Percentiles rank a stretch among this genome's conserved stretches.
Conservation (phyloP, 768 basidiomycete species). For the Leccinum aurantiacum region DNA sequence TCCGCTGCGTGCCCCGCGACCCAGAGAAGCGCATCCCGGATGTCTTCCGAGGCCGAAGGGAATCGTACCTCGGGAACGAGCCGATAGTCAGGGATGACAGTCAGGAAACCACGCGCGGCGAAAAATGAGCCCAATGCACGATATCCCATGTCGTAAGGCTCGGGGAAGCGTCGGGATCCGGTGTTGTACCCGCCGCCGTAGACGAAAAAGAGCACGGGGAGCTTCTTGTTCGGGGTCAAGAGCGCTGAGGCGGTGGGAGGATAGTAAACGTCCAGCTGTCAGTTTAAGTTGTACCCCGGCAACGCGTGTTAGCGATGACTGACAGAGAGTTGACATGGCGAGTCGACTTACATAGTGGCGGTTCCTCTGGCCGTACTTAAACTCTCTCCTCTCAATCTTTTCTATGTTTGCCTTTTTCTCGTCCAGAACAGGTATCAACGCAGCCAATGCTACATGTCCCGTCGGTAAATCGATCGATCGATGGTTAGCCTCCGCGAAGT, state of each 20-base stretch:
- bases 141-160: slow-evolving; percentile 52
- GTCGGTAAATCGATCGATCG: neutral
- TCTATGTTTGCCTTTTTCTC: slow-evolving; percentile 46
- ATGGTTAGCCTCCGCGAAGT: slow-evolving; percentile 3
- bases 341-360: slow-evolving; percentile 37
- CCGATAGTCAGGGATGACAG: slow-evolving; percentile 69
- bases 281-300: slow-evolving; percentile 21
- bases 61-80: slow-evolving; percentile 56
- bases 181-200: slow-evolving; percentile 66
- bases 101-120: slow-evolving; percentile 56
- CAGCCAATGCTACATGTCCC: slow-evolving; percentile 41
- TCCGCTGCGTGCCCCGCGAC: slow-evolving; percentile 37
- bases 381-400: slow-evolving; percentile 49
- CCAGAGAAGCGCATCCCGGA: slow-evolving; percentile 62
- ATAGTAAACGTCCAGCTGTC: slow-evolving; percentile 64
- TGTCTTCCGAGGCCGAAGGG: slow-evolving; percentile 48
- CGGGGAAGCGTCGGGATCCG: slow-evolving; percentile 48
- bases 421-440: slow-evolving; percentile 52
- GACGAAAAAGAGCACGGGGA: slow-evolving; percentile 59
- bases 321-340: neutral
- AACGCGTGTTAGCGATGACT: neutral
- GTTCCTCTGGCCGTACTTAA: slow-evolving; percentile 50
- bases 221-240: slow-evolving; percentile 25
- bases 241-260: slow-evolving; percentile 35
- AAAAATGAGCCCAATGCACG: slow-evolving; percentile 60